A percentile compares a stretch with the other conserved stretches of the same genome.
These are phyloP conservation scores for Cyberlindnera japonica DNA, from an alignment of 805 yeast genomes.

Conservation along the genomic window DNA sequence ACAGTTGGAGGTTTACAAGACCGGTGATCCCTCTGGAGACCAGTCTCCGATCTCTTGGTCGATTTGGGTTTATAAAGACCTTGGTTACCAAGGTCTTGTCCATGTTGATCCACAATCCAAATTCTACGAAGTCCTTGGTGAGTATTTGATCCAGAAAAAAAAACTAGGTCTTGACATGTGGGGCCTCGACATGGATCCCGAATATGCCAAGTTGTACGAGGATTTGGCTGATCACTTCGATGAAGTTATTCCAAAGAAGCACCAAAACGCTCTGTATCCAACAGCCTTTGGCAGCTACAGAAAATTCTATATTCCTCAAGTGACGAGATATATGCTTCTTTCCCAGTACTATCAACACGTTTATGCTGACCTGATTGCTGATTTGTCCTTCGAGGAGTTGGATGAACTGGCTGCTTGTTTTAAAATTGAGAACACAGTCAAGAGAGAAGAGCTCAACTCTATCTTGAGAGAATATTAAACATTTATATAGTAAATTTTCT, in stretches of 20 bases:
- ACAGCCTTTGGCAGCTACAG: slow-evolving; percentile 34
- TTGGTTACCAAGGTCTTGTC: slow-evolving; percentile 48
- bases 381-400: slow-evolving; percentile 40
- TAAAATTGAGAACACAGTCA: slow-evolving; percentile 42
- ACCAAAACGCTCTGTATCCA: slow-evolving; percentile 41
- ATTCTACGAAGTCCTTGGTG: slow-evolving; percentile 41
- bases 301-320: slow-evolving; percentile 35
- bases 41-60: slow-evolving; percentile 45
- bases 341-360: slow-evolving; percentile 43
- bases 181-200: slow-evolving; percentile 46
- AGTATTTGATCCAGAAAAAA: slow-evolving; percentile 41
- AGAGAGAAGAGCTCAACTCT: slow-evolving; percentile 40
- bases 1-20: slow-evolving; percentile 41
- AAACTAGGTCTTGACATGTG: slow-evolving; percentile 45
- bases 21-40: slow-evolving; percentile 49
- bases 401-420: slow-evolving; percentile 49
- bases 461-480: slow-evolving; percentile 16
- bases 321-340: slow-evolving; percentile 42
- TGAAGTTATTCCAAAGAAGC: slow-evolving; percentile 38
- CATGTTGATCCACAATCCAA: slow-evolving; percentile 43
- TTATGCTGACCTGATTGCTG: slow-evolving; percentile 42
- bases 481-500: no score
- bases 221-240: slow-evolving; percentile 36
- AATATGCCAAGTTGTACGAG: slow-evolving; percentile 35
- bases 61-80: slow-evolving; percentile 52